Base-by-base conservation (phyloP, 2,329 filamentous ascomycete genomes). In the Macrophomina phaseolina region DNA sequence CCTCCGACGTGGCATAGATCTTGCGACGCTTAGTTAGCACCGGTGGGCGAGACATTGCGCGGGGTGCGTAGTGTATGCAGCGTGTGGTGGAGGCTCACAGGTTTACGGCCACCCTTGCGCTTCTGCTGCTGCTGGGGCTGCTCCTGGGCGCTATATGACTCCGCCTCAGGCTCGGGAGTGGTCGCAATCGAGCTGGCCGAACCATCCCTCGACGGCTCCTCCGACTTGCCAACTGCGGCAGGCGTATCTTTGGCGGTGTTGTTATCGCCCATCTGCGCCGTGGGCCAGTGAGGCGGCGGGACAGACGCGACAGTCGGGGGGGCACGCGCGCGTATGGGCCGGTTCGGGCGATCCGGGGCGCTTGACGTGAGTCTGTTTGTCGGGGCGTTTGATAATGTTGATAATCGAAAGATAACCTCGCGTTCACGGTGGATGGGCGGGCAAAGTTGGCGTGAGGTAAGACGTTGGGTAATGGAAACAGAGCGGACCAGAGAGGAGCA, bases 1-100 rank as follows among this genome's bases (percentile, higher is more conserved):
- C 95, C 80, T 99, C 95, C 11, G 95, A 98, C 42, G 95, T 99
- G 65, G 95, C 95, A 85, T 99, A 99, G 70, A 97, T 97, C 94
- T 97, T 79, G 73, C 75, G 74, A 67, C 72, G 75, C 69, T 77
- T 75, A 67, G 78, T 78, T 65, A 65, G 63, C 45, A 80, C 78
- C 75, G 68, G 73, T 70, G 74, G 74, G 68, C 73, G 74, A 58
- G 75, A 75, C 75, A 78, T 74, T 34, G 69, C 70, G 70, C 68
- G 64, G 65, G 71, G 67, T 70, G 74, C 71, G 70, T 69, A 69
- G 71, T 70, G 68, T 55, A 23, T 36, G 40, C 45, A 64, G 56
- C 30, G 63, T 34, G 64, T 48, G 49, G 64, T 66, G 73, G 69
- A 70, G 68, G 85, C 88, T 80, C 89, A 98, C 95, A 76, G 95